Base-by-base conservation (phyloP, 306 rosid species). In the Inga oerstediana region DNA sequence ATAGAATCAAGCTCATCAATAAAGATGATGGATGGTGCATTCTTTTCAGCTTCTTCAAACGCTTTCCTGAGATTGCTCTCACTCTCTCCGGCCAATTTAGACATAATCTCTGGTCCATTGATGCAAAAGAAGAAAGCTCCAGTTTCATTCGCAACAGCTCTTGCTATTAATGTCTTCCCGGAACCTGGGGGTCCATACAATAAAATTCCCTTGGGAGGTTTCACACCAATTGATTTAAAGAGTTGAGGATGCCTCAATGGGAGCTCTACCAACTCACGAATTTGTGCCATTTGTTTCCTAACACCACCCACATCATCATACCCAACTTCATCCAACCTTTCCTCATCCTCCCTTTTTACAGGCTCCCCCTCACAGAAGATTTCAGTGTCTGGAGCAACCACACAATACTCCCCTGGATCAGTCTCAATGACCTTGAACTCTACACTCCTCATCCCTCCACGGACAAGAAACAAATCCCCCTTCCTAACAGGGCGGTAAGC, bases 301-400 rank as follows among this genome's bases (percentile, higher is more conserved):
- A 91, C 92, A 62, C 94, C 94, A 68, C 94, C 94, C 83, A 91
- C 94, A 74, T 91, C 94, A 91, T 91, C 91, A 49, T 91, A 91
- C 16, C 94, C 92, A 82, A 91, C 85, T 56, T 89, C 92, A 74
- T 91, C 91, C 72, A 91, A 77, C 76, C 90, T 87, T 62, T 89
- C 92, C 65, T 86, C 92, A 43, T 91, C 94, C 88, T 91, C 94
- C 81, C 94, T 87, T 84, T 72, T 86, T 61, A 91, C 86, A 24
- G 94, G 92, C 22, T 84, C 94, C 78, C 92, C 92, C 72, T 82
- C 91, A 74, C 91, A 89, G 88, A 89, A 91, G 79, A 91, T 89
- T 84, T 89, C 92, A 8, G 94, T 91, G 78, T 91, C 92, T n/a
- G 92, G 94, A 71, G 92, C 89, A 80, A 91, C 89, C 81, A 91